These are phyloP conservation scores for Microstegium vimineum DNA, from an alignment of 176 grass and related monocot species.

Conservation along the genomic window DNA sequence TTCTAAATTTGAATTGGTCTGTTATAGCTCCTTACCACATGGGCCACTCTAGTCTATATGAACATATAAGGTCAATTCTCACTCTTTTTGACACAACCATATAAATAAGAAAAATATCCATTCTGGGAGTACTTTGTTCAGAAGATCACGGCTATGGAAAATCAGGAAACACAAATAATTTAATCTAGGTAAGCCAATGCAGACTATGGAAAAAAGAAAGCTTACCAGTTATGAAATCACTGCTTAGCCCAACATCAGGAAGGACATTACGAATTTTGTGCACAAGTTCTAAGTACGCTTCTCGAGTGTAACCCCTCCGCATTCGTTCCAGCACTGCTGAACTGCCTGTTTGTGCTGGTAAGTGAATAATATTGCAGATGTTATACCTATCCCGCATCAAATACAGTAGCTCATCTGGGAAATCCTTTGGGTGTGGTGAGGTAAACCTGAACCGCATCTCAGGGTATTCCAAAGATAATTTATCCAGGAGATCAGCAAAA, in stretches of 20 bases:
- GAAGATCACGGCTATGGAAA: neutral
- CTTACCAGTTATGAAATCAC: slow-evolving; percentile 97
- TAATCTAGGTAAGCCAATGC: neutral
- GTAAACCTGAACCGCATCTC: slow-evolving; percentile 98
- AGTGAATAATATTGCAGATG: slow-evolving; percentile 83
- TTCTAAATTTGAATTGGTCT: neutral
- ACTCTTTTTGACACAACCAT: neutral
- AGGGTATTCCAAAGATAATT: slow-evolving; percentile 76
- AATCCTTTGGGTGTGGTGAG: slow-evolving; percentile 95
- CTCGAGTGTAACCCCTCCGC: slow-evolving; percentile 82
- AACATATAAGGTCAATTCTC: neutral
- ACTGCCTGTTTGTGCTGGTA: slow-evolving; percentile 92
- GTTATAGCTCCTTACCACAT: neutral
- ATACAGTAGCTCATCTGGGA: slow-evolving; percentile 76
- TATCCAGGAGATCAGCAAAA: slow-evolving; percentile 85
- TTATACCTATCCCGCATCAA: slow-evolving; percentile 95
- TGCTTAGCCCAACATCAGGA: slow-evolving; percentile 89
- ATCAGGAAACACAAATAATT: neutral
- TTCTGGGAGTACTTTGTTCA: neutral
- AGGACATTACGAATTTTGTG: slow-evolving; percentile 75
- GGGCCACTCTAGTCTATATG: neutral
- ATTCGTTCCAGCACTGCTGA: slow-evolving; percentile 77
- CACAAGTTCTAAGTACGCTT: slow-evolving; percentile 94
- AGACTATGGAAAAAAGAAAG: neutral
- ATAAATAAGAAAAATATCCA: neutral